These are phyloP conservation scores for Clavispora carvajalis DNA, from an alignment of 805 yeast species.

Conservation along the genomic window DNA sequence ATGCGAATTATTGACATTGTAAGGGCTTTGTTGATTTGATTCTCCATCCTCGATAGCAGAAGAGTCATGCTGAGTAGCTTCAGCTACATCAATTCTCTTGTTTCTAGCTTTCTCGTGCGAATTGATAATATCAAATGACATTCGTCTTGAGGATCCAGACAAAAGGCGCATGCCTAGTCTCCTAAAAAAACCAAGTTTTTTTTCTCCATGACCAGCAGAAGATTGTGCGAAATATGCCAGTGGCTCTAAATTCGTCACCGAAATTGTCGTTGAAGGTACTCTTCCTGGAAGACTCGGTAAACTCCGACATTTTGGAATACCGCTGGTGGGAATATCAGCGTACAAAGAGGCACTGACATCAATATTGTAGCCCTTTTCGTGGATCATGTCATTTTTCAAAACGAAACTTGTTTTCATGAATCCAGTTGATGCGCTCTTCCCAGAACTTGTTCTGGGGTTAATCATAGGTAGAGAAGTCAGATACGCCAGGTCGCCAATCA, in stretches of 20 bases:
- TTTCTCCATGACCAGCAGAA: background rate
- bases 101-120: too few relatives aligned
- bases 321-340: background rate
- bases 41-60: background rate
- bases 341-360: constrained; percentile 25
- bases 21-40: background rate
- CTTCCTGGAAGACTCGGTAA: background rate
- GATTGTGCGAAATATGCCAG: background rate
- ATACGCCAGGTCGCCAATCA: constrained; percentile 4
- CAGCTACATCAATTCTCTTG: too few relatives aligned
- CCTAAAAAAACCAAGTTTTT: background rate
- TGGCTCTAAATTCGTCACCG: background rate
- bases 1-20: background rate
- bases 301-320: background rate
- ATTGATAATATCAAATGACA: too few relatives aligned
- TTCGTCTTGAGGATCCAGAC: background rate
- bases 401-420: constrained; percentile 41
- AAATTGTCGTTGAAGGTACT: background rate
- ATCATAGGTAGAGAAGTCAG: constrained; percentile 14
- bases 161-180: background rate
- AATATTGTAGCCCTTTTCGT: constrained; percentile 23
- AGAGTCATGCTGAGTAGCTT: background rate
- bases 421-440: constrained; percentile 33
- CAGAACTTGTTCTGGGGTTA: constrained; percentile 2
- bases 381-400: constrained; percentile 35